A percentile compares a stretch with the other conserved stretches of the same genome.
Evolutionary conservation across 805 yeast species (phyloP).

Genomic region (Ogataea pini): DNA sequence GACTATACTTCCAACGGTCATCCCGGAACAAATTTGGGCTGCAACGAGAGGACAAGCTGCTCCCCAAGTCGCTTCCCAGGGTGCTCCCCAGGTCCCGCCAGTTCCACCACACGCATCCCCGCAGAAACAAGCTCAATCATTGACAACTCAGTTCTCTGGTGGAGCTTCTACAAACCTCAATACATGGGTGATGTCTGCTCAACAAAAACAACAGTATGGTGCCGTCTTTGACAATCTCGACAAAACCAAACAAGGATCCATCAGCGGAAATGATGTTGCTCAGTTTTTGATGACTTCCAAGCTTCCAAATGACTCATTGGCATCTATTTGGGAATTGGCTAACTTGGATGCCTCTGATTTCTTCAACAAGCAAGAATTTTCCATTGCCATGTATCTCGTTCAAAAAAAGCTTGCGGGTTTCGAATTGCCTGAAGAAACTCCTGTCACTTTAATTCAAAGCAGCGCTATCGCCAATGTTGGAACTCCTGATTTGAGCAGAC

Average conservation of each 20-base stretch:
- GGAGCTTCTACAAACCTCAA: constrained; percentile 25
- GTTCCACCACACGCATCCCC: constrained; percentile 6
- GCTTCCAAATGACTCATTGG: constrained; percentile 79
- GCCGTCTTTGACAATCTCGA: constrained; percentile 78
- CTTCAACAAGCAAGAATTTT: constrained; percentile 79
- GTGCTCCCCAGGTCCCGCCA: constrained; percentile 15
- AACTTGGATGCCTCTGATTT: constrained; percentile 85
- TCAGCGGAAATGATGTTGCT: constrained; percentile 82
- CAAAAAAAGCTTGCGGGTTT: constrained; percentile 78
- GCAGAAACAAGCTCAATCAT: constrained; percentile 23
- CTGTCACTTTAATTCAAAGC: constrained; percentile 51
- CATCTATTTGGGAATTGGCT: constrained; percentile 91
- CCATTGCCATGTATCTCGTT: constrained; percentile 90
- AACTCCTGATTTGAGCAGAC: constrained; percentile 1
- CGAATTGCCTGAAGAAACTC: constrained; percentile 76
- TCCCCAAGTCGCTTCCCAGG: constrained; percentile 8
- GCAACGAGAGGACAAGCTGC: constrained; percentile 27
- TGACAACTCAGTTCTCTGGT: constrained; percentile 20
- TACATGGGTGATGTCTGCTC: constrained; percentile 65
- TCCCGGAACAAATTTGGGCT: constrained; percentile 38
- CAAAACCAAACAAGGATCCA: constrained; percentile 56
- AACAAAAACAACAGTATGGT: constrained; percentile 76
- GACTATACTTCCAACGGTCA: constrained; percentile 40
- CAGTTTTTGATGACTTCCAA: constrained; percentile 86
- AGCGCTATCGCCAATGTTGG: constrained; percentile 30